These are phyloP conservation scores for Cicer chorassanicum DNA, from an alignment of 306 rosid species.

Conservation along the genomic window DNA sequence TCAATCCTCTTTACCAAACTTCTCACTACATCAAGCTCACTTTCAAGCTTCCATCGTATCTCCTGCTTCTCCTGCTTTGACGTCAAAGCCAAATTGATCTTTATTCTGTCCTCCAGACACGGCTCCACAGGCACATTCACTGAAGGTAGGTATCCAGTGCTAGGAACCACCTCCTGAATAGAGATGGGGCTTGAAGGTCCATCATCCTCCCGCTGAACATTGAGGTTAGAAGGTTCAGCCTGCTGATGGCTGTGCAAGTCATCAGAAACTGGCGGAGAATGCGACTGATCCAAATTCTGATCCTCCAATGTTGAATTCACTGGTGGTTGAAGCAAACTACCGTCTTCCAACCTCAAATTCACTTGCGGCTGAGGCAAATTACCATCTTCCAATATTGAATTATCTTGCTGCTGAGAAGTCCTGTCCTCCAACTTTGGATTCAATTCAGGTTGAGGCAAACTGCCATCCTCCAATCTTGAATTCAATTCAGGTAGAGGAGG, in stretches of 20 bases:
- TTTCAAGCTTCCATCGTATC: constrained; percentile 70
- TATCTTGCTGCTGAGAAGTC: constrained; percentile 5
- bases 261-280: constrained; percentile 43
- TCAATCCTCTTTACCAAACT: constrained; percentile 79
- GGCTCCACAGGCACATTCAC: constrained; percentile 54
- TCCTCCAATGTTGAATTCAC: constrained; percentile 24
- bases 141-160: constrained; percentile 47
- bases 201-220: constrained; percentile 37
- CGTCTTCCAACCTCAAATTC: constrained; percentile 28
- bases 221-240: constrained; percentile 37
- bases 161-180: constrained; percentile 29
- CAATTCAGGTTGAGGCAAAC: background rate
- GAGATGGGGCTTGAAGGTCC: constrained; percentile 31
- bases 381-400: constrained; percentile 22
- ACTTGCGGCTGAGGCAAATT: constrained; percentile 1
- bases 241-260: constrained; percentile 51
- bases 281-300: constrained; percentile 15
- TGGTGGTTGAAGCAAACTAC: constrained; percentile 33
- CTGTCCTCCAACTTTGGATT: background rate
- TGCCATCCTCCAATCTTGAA: background rate
- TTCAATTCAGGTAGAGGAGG: background rate
- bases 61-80: constrained; percentile 68
- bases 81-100: constrained; percentile 51
- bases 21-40: constrained; percentile 68
- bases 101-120: constrained; percentile 48